Conservation (phyloP, 305 asterid genomes). For the Fraxinus floribunda region DNA sequence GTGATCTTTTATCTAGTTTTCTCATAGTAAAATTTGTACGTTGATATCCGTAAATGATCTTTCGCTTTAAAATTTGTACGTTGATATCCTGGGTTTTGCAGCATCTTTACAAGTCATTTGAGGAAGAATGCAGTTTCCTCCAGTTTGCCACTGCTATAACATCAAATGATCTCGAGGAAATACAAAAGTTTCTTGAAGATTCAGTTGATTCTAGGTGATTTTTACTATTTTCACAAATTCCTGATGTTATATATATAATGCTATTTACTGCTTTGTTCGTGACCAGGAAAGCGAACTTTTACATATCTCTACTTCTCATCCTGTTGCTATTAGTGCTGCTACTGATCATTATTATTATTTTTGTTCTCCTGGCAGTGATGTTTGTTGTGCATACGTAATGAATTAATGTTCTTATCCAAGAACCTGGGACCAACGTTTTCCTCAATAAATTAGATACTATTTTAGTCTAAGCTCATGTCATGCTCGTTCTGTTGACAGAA, state of each 20-base stretch:
- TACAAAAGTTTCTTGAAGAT: conserved; percentile 84
- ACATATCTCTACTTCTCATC: not conserved
- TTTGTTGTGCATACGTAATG: not conserved
- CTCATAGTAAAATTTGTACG: not conserved
- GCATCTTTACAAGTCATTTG: conserved; percentile 80
- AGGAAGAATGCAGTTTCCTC: conserved; percentile 72
- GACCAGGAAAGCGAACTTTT: not conserved
- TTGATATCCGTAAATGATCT: not conserved
- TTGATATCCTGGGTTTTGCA: too few relatives aligned
- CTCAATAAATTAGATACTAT: not conserved
- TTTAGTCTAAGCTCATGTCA: not conserved
- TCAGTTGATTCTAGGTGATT: conserved; percentile 78
- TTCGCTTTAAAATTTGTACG: too few relatives aligned
- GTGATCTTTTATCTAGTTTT: not conserved
- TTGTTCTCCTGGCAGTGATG: not conserved
- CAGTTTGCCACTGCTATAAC: conserved; percentile 81
- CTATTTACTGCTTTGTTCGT: conserved; percentile 3
- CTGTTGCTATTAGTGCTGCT: not conserved
- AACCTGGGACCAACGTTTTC: not conserved
- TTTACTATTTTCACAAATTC: conserved; percentile 13
- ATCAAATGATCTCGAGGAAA: conserved; percentile 92
- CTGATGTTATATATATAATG: conserved; percentile 4
- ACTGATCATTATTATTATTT: not conserved
- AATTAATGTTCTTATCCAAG: not conserved
- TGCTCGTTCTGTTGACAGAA: not conserved